A percentile compares a stretch with the other conserved stretches of the same genome.
phyloP scores from a whole-genome alignment of 495 filamentous ascomycete species.

The Podospora didyma region DNA sequence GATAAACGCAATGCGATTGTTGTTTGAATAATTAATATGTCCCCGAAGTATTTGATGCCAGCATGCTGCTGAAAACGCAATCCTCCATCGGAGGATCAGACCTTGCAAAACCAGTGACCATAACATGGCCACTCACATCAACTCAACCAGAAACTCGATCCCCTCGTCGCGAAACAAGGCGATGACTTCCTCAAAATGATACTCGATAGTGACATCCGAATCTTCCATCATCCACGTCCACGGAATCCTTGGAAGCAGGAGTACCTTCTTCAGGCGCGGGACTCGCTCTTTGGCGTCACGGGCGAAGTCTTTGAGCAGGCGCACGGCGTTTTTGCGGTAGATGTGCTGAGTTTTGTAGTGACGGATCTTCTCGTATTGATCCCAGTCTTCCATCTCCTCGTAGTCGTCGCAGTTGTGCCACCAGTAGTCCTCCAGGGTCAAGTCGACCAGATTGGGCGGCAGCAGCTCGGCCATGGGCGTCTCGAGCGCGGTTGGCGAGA shows the following conservation, averaged over 20 bases:
- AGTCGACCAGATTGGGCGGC: slow-evolving; percentile 27
- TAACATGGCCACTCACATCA: too few species aligned
- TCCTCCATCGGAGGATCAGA: too few species aligned
- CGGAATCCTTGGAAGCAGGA: slow-evolving; percentile 23
- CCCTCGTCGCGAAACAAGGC: slow-evolving; percentile 14
- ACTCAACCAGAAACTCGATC: slow-evolving; percentile 21
- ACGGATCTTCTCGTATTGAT: slow-evolving; percentile 5
- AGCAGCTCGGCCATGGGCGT: slow-evolving; percentile 23
- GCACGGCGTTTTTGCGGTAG: slow-evolving; percentile 20
- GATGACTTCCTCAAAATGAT: slow-evolving; percentile 21
- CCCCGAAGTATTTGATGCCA: too few species aligned
- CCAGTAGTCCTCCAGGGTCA: slow-evolving; percentile 33
- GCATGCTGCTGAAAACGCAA: too few species aligned
- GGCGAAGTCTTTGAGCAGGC: slow-evolving; percentile 21
- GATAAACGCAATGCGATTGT: too few species aligned
- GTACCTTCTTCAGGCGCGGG: slow-evolving; percentile 16
- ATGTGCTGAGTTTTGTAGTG: slow-evolving; percentile 18
- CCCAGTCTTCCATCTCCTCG: slow-evolving; percentile 18
- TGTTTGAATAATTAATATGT: too few species aligned
- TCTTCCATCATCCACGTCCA: slow-evolving; percentile 25
- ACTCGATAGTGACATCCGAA: slow-evolving; percentile 11
- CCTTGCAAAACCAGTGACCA: too few species aligned
- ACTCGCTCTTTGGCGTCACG: slow-evolving; percentile 7
- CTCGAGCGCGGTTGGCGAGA: neutral
- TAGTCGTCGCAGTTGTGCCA: slow-evolving; percentile 18